A percentile compares a stretch with the other conserved stretches of the same genome.
phyloP scores from a whole-genome alignment of 2,329 filamentous ascomycete genomes.

The Nigrograna mackinnonii region DNA sequence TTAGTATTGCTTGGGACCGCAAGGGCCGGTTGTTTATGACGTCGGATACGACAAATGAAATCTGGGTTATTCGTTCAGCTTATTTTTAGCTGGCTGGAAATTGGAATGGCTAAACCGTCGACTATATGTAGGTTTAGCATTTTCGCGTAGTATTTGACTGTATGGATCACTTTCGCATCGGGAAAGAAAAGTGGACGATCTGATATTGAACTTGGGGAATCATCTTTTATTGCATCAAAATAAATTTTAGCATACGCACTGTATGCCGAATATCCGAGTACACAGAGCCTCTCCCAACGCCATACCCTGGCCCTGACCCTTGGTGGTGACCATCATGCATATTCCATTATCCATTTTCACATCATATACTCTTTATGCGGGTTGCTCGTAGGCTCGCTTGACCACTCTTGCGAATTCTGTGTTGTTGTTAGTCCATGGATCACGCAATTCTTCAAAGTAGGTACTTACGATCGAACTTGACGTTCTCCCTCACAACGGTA shows the following conservation, averaged over 20 bases:
- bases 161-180: too few species aligned
- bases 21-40: conserved; percentile 15
- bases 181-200: too few species aligned
- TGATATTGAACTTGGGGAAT: too few species aligned
- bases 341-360: too few species aligned
- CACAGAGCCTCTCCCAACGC: conserved; percentile 1
- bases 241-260: neutral
- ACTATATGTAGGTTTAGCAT: too few species aligned
- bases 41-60: conserved; percentile 13
- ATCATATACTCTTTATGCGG: conserved; percentile 26
- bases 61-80: conserved; percentile 16
- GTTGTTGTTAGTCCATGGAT: conserved; percentile 13
- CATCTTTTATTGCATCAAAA: neutral
- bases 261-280: neutral
- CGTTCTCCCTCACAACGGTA: conserved; percentile 91
- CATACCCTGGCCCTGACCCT: too few species aligned
- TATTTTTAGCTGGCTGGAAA: too few species aligned
- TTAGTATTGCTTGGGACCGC: conserved; percentile 53
- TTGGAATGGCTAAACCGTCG: too few species aligned
- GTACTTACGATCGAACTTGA: conserved; percentile 74
- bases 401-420: conserved; percentile 40
- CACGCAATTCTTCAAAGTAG: neutral
- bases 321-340: too few species aligned
- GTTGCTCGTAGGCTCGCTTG: conserved; percentile 41
- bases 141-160: too few species aligned